phyloP scores from a whole-genome alignment of 371 early-diverging fungal genomes.

The Mortierella sp. region DNA sequence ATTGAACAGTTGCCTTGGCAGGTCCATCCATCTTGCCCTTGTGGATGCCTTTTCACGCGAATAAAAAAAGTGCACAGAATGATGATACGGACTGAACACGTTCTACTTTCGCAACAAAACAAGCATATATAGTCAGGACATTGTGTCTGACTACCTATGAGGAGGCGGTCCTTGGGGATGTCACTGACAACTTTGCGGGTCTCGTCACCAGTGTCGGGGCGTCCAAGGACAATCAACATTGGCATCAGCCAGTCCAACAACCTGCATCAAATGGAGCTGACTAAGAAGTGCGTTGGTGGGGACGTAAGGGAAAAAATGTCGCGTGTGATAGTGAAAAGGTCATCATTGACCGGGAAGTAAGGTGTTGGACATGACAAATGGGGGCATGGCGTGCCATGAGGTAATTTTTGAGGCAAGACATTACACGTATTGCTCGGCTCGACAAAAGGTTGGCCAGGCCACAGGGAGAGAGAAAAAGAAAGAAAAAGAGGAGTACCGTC shows the following conservation, averaged over 20 bases:
- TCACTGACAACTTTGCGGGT: conserved; percentile 61
- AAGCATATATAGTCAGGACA: background rate
- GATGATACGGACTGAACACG: background rate
- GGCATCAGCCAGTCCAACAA: conserved; percentile 52
- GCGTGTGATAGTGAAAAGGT: no score
- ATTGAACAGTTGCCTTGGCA: conserved; percentile 28
- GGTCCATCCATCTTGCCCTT: conserved; percentile 30
- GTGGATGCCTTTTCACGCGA: no score
- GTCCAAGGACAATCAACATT: conserved; percentile 65
- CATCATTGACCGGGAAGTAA: no score
- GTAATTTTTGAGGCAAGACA: no score
- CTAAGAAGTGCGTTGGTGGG: no score
- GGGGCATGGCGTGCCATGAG: no score
- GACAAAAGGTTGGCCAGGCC: no score
- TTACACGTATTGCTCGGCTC: no score
- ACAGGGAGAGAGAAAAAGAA: no score
- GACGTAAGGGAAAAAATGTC: no score
- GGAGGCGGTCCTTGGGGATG: conserved; percentile 74
- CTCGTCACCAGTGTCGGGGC: conserved; percentile 60
- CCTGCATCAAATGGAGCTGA: conserved; percentile 40
- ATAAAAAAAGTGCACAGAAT: background rate
- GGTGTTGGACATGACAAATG: no score
- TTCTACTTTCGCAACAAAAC: background rate
- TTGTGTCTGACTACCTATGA: conserved; percentile 50
- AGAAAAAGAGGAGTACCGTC: no score